Percentiles rank a stretch among this genome's conserved stretches.
Conservation (phyloP, 2,329 filamentous ascomycete species). For the Venturia aucupariae region DNA sequence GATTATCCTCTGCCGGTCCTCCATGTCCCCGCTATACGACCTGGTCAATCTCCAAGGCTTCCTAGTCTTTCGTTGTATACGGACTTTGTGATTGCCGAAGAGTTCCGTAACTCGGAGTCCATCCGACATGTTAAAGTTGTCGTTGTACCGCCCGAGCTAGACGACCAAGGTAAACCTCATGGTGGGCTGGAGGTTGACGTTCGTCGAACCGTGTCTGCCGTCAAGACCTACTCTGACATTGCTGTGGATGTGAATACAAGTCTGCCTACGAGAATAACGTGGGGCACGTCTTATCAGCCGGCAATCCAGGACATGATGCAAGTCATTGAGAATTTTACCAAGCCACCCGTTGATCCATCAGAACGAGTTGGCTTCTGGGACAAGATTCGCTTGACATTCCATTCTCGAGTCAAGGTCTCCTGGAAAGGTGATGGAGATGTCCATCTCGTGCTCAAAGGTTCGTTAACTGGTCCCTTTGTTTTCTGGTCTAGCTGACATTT, state of each 20-base stretch:
- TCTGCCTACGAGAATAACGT: constrained; percentile 85
- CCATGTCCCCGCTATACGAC: constrained; percentile 76
- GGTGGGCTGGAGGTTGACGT: constrained; percentile 77
- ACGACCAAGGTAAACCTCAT: constrained; percentile 45
- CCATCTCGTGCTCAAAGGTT: constrained; percentile 82
- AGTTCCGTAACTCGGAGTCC: constrained; percentile 73
- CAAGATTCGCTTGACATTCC: constrained; percentile 89
- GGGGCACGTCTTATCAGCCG: constrained; percentile 95
- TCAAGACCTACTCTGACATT: constrained; percentile 95
- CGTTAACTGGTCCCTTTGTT: background rate
- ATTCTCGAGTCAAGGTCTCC: constrained; percentile 77
- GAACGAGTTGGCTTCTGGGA: constrained; percentile 98
- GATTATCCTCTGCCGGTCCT: constrained; percentile 91
- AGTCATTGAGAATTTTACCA: constrained; percentile 94
- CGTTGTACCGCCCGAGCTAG: constrained; percentile 63
- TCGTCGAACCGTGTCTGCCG: constrained; percentile 80
- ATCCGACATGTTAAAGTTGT: constrained; percentile 72
- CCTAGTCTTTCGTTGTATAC: constrained; percentile 77
- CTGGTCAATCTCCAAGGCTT: constrained; percentile 67
- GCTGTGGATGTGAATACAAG: constrained; percentile 86
- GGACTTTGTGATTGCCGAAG: constrained; percentile 93
- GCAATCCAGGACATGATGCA: constrained; percentile 99
- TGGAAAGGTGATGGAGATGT: constrained; percentile 97
- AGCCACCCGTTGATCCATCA: constrained; percentile 86
- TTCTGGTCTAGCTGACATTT: constrained; percentile 16